A percentile compares a stretch with the other conserved stretches of the same genome.
phyloP scores from a whole-genome alignment of 305 asterid genomes.

The Withania somnifera region DNA sequence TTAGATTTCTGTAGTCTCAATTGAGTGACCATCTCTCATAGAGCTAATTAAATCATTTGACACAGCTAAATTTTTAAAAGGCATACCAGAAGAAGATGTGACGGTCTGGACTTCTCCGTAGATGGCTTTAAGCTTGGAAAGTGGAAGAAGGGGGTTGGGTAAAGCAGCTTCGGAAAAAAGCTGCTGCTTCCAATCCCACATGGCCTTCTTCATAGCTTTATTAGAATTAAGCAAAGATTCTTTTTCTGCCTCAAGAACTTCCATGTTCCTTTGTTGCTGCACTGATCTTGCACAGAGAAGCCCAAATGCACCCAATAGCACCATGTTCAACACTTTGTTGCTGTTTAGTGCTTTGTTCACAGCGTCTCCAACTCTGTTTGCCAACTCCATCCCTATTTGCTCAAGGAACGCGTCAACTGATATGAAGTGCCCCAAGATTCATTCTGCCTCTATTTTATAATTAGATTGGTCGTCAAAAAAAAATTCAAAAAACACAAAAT shows the following conservation, averaged over 20 bases:
- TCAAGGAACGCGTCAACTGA: not conserved
- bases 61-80: not conserved
- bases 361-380: slow-evolving; percentile 5
- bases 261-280: slow-evolving; percentile 40
- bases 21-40: not conserved
- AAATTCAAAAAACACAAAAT: too few relatives aligned
- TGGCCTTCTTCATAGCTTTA: slow-evolving; percentile 40
- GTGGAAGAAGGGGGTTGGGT: slow-evolving; percentile 35
- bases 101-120: slow-evolving; percentile 46
- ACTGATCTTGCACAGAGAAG: slow-evolving; percentile 39
- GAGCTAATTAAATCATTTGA: not conserved
- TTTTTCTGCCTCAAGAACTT: slow-evolving; percentile 55
- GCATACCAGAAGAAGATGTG: not conserved
- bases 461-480: too few relatives aligned
- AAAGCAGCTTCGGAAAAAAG: slow-evolving; percentile 47
- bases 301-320: slow-evolving; percentile 39
- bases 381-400: slow-evolving; percentile 33
- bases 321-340: slow-evolving; percentile 41
- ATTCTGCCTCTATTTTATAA: too few relatives aligned
- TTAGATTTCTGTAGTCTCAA: not conserved
- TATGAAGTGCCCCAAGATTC: not conserved
- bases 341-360: slow-evolving; percentile 47
- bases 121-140: slow-evolving; percentile 65
- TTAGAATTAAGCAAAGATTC: slow-evolving; percentile 36
- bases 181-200: slow-evolving; percentile 80